Base-by-base conservation (phyloP, 2,329 filamentous ascomycete genomes). In the Claviceps lovelessii region DNA sequence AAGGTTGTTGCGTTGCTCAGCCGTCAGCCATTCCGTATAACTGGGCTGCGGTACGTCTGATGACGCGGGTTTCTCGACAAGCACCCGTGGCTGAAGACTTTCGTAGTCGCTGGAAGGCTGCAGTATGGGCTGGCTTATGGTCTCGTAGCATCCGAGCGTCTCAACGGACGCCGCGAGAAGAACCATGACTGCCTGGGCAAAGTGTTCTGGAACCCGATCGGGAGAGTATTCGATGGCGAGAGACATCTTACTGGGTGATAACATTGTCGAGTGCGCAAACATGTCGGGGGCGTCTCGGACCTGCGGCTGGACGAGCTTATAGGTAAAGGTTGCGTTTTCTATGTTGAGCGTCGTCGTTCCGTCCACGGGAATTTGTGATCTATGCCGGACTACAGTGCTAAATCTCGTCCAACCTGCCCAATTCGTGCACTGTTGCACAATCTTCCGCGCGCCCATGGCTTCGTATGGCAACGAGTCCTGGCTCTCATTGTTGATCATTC, bases 331-430 rank as follows among this genome's bases (percentile, higher is more conserved):
- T 2, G 73, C 70, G 17, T 69, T 64, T 2, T 72, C 74, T 2
- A 79, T 69, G 56, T 72, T 71, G 60, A 78, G 61, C 8, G 70
- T 71, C 4, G 67, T 68, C 6, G 69, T 66, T 5, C 70, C 70
- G 48, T 72, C 69, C 15, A 61, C 54, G 2, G 60, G 58, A 11
- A 56, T 42, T 4, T 60, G 60, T 0, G 58, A 54, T 44, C 74
- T 70, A 57, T 81, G 77, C 51, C 79, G 73, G 2, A 82, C 72
- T 2, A 80, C 65, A 3, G 75, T 77, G 64, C 76, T 77, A 63
- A 80, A 77, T 1, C 71, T 73, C 3, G 74, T 76, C 70, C 76
- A 79, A 33, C 72, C 69, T 0, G 76, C 70, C 76, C 78, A 81
- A 5, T 72, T 61, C 3, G 78, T 80, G 61, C 77, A 81, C 49